Evolutionary conservation across 2,329 filamentous ascomycete genomes (phyloP).

Genomic region (Pseudogymnoascus sp.): DNA sequence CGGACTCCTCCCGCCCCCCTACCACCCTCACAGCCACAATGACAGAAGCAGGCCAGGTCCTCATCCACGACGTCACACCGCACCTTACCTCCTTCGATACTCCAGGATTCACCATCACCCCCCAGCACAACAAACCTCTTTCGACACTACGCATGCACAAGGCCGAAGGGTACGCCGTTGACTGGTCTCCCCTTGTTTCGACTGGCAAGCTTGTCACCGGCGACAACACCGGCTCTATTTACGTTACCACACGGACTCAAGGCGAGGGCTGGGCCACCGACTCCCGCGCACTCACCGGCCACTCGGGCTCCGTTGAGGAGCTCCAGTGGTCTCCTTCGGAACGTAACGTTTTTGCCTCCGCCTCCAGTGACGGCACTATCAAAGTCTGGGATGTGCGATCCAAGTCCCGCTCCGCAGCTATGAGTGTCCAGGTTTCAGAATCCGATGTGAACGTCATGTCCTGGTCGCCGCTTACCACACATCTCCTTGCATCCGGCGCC

Average conservation of each 20-base stretch:
- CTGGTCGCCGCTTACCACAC: conserved; percentile 82
- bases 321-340: conserved; percentile 95
- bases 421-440: conserved; percentile 75
- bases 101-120: conserved; percentile 70
- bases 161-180: conserved; percentile 88
- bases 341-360: conserved; percentile 87
- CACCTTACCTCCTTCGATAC: conserved; percentile 85
- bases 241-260: conserved; percentile 75
- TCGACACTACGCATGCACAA: conserved; percentile 86
- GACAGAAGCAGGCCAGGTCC: conserved; percentile 80
- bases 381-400: conserved; percentile 93
- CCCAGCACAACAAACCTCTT: conserved; percentile 80
- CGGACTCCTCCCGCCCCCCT: conserved; percentile 61
- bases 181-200: conserved; percentile 81
- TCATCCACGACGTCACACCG: conserved; percentile 90
- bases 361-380: conserved; percentile 86
- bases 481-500: conserved; percentile 84
- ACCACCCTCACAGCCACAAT: conserved; percentile 84
- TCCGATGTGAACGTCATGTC: conserved; percentile 94
- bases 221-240: conserved; percentile 85
- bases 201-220: conserved; percentile 83
- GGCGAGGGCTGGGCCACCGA: conserved; percentile 87
- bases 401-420: conserved; percentile 79
- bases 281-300: conserved; percentile 72
- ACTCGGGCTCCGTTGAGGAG: conserved; percentile 82